Percentiles rank a stretch among this genome's conserved stretches.
phyloP scores from a whole-genome alignment of 1,284 basidiomycete genomes.

The Cutaneotrichosporon mucoides region DNA sequence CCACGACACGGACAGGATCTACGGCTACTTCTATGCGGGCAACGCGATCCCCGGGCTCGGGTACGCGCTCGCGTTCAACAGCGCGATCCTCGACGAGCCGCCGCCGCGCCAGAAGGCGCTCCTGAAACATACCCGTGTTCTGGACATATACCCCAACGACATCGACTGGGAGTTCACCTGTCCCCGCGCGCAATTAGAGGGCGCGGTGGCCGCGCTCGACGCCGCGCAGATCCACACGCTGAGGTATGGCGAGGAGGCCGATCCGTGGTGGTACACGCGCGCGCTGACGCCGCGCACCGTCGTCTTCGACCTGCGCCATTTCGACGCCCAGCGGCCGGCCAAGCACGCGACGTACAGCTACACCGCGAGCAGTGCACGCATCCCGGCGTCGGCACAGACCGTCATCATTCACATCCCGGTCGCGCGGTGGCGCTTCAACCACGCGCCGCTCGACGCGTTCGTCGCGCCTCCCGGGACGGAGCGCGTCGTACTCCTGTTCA shows the following conservation, averaged over 20 bases:
- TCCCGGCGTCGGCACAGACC: background rate
- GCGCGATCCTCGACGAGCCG: background rate
- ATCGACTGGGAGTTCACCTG: background rate
- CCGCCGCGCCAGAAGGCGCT: background rate
- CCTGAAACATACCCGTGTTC: background rate
- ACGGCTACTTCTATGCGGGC: background rate
- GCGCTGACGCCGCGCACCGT: background rate
- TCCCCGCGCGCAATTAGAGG: background rate
- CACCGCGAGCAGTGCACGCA: background rate
- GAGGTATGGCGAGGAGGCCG: background rate
- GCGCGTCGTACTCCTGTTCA: background rate
- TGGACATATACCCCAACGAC: background rate
- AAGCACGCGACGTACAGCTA: background rate
- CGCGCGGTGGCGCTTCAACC: background rate
- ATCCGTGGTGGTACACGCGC: slow-evolving; percentile 4
- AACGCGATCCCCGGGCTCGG: background rate
- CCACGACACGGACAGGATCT: background rate
- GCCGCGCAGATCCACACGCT: background rate
- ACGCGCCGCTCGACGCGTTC: background rate
- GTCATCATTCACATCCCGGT: background rate
- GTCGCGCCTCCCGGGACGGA: background rate
- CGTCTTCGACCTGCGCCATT: slow-evolving; percentile 1
- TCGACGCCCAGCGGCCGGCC: background rate
- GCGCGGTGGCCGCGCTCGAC: background rate
- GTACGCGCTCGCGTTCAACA: background rate